Percentiles rank a stretch among this genome's conserved stretches.
These are phyloP conservation scores for Globisporangium cederbergense DNA, from an alignment of 352 stramenopile species.

Conservation along the genomic window DNA sequence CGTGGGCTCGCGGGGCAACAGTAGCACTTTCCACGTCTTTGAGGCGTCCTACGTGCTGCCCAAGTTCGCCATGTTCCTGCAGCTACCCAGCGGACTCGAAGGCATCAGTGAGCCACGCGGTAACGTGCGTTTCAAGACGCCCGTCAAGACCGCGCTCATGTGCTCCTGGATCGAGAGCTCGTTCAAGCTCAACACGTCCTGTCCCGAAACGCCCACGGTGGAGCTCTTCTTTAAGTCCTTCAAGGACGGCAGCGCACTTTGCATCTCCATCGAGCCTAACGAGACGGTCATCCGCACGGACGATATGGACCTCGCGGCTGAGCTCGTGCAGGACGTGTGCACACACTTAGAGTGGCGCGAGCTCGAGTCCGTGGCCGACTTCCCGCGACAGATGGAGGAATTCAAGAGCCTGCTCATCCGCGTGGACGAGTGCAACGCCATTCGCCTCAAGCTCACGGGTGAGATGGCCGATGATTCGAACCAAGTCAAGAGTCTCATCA, in stretches of 20 bases:
- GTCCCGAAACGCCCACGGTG: constrained; percentile 35
- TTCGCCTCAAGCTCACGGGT: constrained; percentile 87
- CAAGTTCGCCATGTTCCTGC: constrained; percentile 85
- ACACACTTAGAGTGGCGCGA: constrained; percentile 80
- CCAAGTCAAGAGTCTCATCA: constrained; percentile 89
- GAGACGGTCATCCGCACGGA: constrained; percentile 75
- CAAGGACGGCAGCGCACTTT: constrained; percentile 46
- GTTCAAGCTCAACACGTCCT: constrained; percentile 44
- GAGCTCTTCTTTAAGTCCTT: constrained; percentile 64
- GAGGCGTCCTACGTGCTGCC: constrained; percentile 72
- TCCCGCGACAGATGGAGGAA: constrained; percentile 84
- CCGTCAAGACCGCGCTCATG: constrained; percentile 72
- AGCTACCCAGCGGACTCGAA: constrained; percentile 32
- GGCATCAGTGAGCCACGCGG: constrained; percentile 29
- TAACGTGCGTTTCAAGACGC: constrained; percentile 65
- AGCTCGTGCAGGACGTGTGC: constrained; percentile 89
- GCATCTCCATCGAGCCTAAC: constrained; percentile 41
- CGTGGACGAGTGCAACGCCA: constrained; percentile 86
- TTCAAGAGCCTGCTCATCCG: constrained; percentile 72
- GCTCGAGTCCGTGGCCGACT: constrained; percentile 82
- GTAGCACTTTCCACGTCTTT: constrained; percentile 84
- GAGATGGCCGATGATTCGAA: constrained; percentile 93
- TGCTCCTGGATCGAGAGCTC: constrained; percentile 64
- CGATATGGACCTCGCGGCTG: constrained; percentile 82
- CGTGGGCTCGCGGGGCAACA: constrained; percentile 79